These are phyloP conservation scores for Rhizopogon vulgaris DNA, from an alignment of 768 basidiomycete genomes.

Conservation along the genomic window DNA sequence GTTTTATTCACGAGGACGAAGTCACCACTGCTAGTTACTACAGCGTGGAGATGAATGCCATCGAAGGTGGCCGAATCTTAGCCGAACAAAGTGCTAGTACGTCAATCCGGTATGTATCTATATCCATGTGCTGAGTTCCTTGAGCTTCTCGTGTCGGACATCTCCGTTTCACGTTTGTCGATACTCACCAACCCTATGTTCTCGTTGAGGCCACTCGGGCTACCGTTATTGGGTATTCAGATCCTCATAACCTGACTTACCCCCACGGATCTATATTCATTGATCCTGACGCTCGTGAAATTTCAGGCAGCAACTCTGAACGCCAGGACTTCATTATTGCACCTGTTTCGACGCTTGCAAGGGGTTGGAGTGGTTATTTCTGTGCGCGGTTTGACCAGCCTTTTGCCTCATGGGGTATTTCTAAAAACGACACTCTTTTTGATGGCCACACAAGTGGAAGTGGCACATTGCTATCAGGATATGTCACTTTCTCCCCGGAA, in stretches of 20 bases:
- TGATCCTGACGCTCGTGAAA: conserved; percentile 36
- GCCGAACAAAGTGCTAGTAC: conserved; percentile 60
- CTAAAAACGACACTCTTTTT: conserved; percentile 36
- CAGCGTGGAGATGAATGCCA: conserved; percentile 48
- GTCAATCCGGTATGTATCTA: conserved; percentile 15
- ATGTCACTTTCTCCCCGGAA: conserved; percentile 35
- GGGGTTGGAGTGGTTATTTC: conserved; percentile 40
- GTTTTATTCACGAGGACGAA: conserved; percentile 47
- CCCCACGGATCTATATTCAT: conserved; percentile 49
- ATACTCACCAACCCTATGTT: conserved; percentile 45
- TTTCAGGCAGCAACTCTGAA: conserved; percentile 61
- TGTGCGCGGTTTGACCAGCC: conserved; percentile 51
- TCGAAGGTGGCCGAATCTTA: conserved; percentile 42
- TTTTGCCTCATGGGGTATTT: conserved; percentile 42
- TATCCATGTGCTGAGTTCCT: not conserved
- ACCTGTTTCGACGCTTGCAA: conserved; percentile 40
- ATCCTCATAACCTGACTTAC: conserved; percentile 42
- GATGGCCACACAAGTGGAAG: conserved; percentile 23
- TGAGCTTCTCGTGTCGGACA: conserved; percentile 73
- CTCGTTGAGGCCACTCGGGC: conserved; percentile 63
- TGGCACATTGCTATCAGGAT: conserved; percentile 47
- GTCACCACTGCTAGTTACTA: conserved; percentile 51
- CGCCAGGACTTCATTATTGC: conserved; percentile 68
- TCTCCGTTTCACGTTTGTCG: conserved; percentile 59
- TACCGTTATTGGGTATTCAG: conserved; percentile 49